phyloP scores from a whole-genome alignment of 257 asterid species.

The Ilex asprella region DNA sequence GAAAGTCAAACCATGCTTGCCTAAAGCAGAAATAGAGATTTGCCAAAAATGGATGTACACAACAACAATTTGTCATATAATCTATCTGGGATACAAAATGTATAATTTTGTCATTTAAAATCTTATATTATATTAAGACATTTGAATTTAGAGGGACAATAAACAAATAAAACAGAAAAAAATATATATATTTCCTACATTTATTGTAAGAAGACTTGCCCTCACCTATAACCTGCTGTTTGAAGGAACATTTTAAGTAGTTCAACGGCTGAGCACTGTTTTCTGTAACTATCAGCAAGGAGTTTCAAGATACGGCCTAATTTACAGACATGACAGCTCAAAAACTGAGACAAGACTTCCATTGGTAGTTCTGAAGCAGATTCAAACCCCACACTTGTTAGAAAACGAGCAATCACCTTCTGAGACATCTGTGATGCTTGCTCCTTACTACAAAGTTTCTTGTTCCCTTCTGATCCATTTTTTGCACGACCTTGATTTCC shows the following conservation, averaged over 20 bases:
- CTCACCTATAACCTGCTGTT: conserved; percentile 71
- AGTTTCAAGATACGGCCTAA: conserved; percentile 73
- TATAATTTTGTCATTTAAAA: too few species aligned
- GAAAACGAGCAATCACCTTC: conserved; percentile 73
- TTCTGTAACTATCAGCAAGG: conserved; percentile 79
- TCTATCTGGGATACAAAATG: too few species aligned
- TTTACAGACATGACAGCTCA: conserved; percentile 69
- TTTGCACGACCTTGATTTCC: conserved; percentile 58
- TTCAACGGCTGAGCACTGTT: conserved; percentile 85
- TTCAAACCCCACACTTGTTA: conserved; percentile 65
- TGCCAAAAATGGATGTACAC: too few species aligned
- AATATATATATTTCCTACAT: conserved; percentile 10
- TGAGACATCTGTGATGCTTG: conserved; percentile 74
- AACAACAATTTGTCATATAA: too few species aligned
- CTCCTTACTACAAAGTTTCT: conserved; percentile 57
- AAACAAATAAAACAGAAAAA: neutral
- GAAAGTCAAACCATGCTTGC: too few species aligned
- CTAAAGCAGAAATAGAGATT: too few species aligned
- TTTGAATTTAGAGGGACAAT: too few species aligned
- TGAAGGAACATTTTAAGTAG: conserved; percentile 91
- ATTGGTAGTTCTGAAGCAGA: conserved; percentile 70
- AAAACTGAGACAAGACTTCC: conserved; percentile 65
- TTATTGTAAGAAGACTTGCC: conserved; percentile 15
- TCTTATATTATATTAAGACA: too few species aligned
- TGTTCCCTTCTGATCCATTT: conserved; percentile 49